Conservation (phyloP, 352 stramenopile species). For the Aphanomyces invadans region DNA sequence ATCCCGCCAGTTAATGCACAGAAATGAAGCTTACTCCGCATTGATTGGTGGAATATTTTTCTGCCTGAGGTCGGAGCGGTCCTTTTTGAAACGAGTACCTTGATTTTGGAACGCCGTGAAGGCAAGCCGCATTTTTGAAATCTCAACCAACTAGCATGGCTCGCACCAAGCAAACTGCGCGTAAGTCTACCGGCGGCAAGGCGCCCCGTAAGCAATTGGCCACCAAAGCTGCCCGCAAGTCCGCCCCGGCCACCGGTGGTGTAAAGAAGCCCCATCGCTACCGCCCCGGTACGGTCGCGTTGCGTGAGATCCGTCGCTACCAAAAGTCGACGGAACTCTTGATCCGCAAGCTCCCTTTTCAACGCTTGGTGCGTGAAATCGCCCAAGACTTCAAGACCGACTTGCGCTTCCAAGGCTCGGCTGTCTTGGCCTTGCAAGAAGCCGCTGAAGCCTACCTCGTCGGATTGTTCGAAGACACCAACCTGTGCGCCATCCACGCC, state of each 20-base stretch:
- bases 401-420: constrained; percentile 83
- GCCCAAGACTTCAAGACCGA: constrained; percentile 84
- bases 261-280: constrained; percentile 90
- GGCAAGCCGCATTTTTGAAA: constrained; percentile 19
- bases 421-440: constrained; percentile 81
- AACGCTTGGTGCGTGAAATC: constrained; percentile 72
- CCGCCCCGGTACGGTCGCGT: constrained; percentile 67
- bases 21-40: neutral
- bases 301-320: constrained; percentile 81
- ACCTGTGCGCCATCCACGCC: constrained; percentile 90
- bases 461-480: constrained; percentile 84
- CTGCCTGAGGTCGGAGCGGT: neutral
- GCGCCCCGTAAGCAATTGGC: constrained; percentile 91
- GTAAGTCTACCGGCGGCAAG: constrained; percentile 93
- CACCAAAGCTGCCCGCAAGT: constrained; percentile 90
- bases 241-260: constrained; percentile 81
- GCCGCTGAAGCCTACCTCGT: constrained; percentile 81
- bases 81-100: too few species aligned
- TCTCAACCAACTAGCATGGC: constrained; percentile 56
- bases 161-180: constrained; percentile 95
- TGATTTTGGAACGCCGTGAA: too few species aligned
- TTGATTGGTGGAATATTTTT: constrained; percentile 8
- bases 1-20: neutral
- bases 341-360: constrained; percentile 73
- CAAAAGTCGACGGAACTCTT: constrained; percentile 82